Percentiles rank a stretch among this genome's conserved stretches.
Conservation (phyloP, 768 basidiomycete genomes). For the Calvatia gigantea region DNA sequence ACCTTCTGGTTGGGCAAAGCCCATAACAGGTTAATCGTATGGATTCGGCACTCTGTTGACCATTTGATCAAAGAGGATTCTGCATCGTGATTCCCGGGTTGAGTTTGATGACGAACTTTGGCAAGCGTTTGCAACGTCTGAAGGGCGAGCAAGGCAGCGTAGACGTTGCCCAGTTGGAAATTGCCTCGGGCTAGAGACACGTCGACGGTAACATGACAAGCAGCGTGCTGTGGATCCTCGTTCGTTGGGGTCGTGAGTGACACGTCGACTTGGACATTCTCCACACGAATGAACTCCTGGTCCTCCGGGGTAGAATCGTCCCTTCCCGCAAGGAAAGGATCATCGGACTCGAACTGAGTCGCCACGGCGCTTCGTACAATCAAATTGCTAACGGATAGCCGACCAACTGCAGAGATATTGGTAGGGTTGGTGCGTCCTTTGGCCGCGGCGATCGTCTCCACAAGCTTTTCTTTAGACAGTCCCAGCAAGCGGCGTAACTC, state of each 20-base stretch:
- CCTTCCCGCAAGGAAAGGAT: constrained; percentile 53
- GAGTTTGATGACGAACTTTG: constrained; percentile 15
- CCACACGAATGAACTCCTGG: constrained; percentile 45
- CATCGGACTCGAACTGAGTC: constrained; percentile 64
- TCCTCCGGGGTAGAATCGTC: constrained; percentile 41
- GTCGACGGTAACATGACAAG: constrained; percentile 43
- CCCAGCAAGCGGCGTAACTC: constrained; percentile 51
- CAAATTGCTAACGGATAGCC: constrained; percentile 43
- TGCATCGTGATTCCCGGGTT: not conserved
- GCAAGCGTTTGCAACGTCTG: constrained; percentile 45
- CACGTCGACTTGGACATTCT: constrained; percentile 24
- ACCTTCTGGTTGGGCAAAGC: constrained; percentile 46
- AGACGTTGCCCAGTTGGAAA: constrained; percentile 65
- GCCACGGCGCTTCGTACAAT: constrained; percentile 61
- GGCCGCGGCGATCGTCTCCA: constrained; percentile 42
- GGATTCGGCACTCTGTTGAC: constrained; percentile 12
- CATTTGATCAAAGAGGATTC: not conserved
- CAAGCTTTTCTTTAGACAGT: constrained; percentile 47
- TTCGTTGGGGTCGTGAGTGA: constrained; percentile 22
- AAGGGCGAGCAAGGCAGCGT: constrained; percentile 62
- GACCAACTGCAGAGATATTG: constrained; percentile 38
- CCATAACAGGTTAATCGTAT: constrained; percentile 44
- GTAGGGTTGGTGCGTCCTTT: constrained; percentile 28
- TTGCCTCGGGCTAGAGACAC: constrained; percentile 50
- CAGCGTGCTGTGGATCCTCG: constrained; percentile 27